Conservation (phyloP, 1,284 basidiomycete species). For the Sporisorium scitamineum region DNA sequence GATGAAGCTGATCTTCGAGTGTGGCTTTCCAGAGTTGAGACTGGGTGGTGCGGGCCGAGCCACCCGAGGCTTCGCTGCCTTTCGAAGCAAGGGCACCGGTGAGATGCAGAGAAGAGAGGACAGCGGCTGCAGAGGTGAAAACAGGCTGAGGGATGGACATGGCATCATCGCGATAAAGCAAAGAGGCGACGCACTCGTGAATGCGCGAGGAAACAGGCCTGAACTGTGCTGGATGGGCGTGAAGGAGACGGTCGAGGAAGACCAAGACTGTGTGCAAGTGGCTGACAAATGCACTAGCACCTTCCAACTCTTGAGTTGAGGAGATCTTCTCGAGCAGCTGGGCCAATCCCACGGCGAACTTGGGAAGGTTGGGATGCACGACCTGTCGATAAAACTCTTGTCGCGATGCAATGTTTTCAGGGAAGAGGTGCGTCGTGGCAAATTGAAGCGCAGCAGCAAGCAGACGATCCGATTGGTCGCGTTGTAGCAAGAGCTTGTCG, state of each 20-base stretch:
- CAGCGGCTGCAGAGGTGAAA: constrained; percentile 28
- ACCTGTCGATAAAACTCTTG: constrained; percentile 58
- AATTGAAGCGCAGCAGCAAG: constrained; percentile 30
- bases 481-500: constrained; percentile 28
- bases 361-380: constrained; percentile 47
- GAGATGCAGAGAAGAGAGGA: constrained; percentile 51
- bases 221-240: constrained; percentile 45
- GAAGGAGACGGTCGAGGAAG: constrained; percentile 31
- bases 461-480: constrained; percentile 20
- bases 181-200: constrained; percentile 32
- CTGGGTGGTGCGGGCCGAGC: constrained; percentile 44
- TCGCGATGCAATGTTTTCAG: constrained; percentile 30
- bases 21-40: constrained; percentile 57
- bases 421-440: constrained; percentile 30
- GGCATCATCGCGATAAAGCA: constrained; percentile 38
- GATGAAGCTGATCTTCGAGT: constrained; percentile 27
- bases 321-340: constrained; percentile 27
- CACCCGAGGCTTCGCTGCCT: constrained; percentile 38
- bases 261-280: constrained; percentile 26
- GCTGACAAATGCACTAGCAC: constrained; percentile 1
- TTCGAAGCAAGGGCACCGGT: constrained; percentile 51
- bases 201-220: constrained; percentile 45
- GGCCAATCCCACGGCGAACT: constrained; percentile 19
- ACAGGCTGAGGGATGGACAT: constrained; percentile 12
- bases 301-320: constrained; percentile 10